Evolutionary conservation across 2,329 filamentous ascomycete genomes (phyloP), one percentile per base, ranked within the genome.

Genomic region (Clarireedia hainanense): DNA sequence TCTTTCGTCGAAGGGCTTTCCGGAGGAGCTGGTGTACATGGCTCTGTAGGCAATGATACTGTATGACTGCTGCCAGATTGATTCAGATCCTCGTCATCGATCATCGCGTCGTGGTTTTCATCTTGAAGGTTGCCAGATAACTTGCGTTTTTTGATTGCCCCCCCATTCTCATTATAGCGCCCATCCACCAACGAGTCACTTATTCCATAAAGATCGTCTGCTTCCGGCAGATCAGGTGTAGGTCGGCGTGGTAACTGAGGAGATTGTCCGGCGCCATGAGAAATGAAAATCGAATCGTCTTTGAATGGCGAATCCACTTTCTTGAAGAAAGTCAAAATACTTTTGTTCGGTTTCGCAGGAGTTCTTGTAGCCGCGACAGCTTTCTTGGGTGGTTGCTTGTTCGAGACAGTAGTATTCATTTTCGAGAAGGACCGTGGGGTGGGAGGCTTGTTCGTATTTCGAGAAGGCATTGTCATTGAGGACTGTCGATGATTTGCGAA

Each of bases 291-390:
- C 20, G 76, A 74, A 20, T 55, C 52, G 59, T 85, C 77, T 56
- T 78, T 73, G 52, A 68, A 26, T 10, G 64, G 70, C 0, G 71
- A 71, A 12, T 80, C 78, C 0, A 80, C 76, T 66, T 89, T 90
- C 65, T 87, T 84, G 67, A 91, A 91, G 69, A 89, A 91, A 60
- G 72, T 89, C 14, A 89, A 71, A 34, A 90, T 89, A 60, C 84
- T 89, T 6, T 76, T 75, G 63, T 88, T 89, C 0, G 74, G 72
- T 54, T 66, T 69, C 5, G 49, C 58, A 7, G 61, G 57, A 12
- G 61, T 55, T 45, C 64, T 68, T 15, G 54, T 46, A 51, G 51
- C 49, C 9, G 57, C 30, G 9, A 4, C 34, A n/a, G 52, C 51
- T 34, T 68, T 69, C 46, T 64, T 66, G 4, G 55, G 36, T 24